Conservation (phyloP, 2,329 filamentous ascomycete genomes). For the Aspergillus calidoustus region DNA sequence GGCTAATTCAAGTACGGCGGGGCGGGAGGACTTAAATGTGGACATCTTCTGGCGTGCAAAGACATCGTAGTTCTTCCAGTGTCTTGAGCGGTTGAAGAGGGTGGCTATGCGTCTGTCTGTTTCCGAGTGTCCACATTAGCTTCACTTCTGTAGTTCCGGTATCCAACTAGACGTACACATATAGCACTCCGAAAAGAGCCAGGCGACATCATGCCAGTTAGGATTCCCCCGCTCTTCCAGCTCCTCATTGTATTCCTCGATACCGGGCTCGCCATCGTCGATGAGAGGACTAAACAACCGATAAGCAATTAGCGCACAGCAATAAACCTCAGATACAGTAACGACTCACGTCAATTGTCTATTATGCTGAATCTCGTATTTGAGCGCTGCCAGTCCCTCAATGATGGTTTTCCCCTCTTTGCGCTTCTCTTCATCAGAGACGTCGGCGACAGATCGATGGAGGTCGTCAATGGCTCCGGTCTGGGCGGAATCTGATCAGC, state of each 20-base stretch:
- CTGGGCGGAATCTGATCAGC: conserved; percentile 48
- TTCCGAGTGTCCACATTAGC: conserved; percentile 27
- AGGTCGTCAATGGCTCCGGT: conserved; percentile 93
- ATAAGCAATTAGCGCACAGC: conserved; percentile 5
- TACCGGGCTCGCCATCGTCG: conserved; percentile 77
- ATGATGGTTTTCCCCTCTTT: conserved; percentile 87
- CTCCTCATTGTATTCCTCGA: conserved; percentile 84
- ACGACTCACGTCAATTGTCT: conserved; percentile 68
- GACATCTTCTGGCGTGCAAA: conserved; percentile 88
- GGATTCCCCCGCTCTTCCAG: conserved; percentile 73
- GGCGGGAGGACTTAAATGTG: conserved; percentile 89
- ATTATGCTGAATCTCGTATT: conserved; percentile 95
- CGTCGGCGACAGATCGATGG: conserved; percentile 62
- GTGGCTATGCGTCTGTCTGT: conserved; percentile 74
- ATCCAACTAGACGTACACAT: conserved; percentile 58
- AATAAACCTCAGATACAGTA: not conserved
- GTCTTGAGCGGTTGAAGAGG: conserved; percentile 73
- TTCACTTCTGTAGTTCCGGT: no score
- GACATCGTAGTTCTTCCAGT: conserved; percentile 91
- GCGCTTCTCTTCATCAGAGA: conserved; percentile 63
- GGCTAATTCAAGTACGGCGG: conserved; percentile 81
- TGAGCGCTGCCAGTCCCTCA: conserved; percentile 76
- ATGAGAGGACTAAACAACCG: conserved; percentile 62
- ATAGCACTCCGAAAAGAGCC: conserved; percentile 94
- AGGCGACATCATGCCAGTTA: conserved; percentile 82